Evolutionary conservation across 192 early-diverging fungal species (phyloP), one percentile per base, ranked within the genome.

Genomic region (Rhizophagus clarus): DNA sequence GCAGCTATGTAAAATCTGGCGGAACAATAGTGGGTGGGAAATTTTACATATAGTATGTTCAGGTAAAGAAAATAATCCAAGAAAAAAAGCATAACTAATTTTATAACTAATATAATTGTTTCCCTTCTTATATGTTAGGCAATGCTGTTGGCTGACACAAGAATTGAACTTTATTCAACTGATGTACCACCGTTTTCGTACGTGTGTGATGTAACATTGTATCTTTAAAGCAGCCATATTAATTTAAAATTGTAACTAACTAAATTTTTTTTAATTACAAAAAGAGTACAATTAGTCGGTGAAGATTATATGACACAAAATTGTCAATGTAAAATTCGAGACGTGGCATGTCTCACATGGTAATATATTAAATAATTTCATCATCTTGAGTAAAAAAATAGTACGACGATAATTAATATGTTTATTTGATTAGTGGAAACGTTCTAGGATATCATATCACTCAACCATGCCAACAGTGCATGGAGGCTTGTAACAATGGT

Each of bases 401-500:
- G 6, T 8, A 9, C 6, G 28, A 29, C 10, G 3, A 77, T 37
- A 75, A 24, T n/a, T 51, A 60, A 20, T 62, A 47, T 34, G 78
- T 82, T 32, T 37, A 69, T 32, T 34, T 34, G 22, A 69, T 34
- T 73, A 89, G 93, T 68, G 94, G 94, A 26, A 95, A 94, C 73
- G 88, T 89, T 24, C 83, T 95, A 74, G 94, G 93, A 20, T 95
- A 95, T 78, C 93, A 95, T 80, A 93, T 95, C 40, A 94, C 93
- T 2, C 90, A 92, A 79, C 94, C 96, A 34, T 99, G 97, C 81
- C 85, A 91, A 47, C 86, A 88, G 15, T 99, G 97, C 79, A 87
- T 99, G 60, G 93, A 95, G 61, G 90, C 95, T 29, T 95, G 94
- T 82, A 96, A 98, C 86, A 98, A 98, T 82, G 97, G 97, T 0